A percentile compares a stretch with the other conserved stretches of the same genome.
These are phyloP conservation scores for Epipyxis sp. DNA, from an alignment of 108 stramenopile genomes.

Conservation along the genomic window DNA sequence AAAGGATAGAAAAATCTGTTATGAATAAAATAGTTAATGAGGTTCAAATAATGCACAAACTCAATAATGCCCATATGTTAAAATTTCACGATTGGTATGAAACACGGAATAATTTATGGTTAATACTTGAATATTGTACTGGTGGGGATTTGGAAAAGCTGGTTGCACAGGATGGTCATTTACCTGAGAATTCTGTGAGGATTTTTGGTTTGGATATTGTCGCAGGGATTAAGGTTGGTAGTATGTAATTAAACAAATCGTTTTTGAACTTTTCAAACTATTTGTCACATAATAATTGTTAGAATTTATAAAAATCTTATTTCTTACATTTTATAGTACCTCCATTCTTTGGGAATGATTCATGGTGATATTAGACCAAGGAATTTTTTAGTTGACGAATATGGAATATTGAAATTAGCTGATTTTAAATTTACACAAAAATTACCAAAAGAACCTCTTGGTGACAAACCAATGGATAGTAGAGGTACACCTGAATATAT, in stretches of 20 bases:
- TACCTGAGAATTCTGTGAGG: conserved; percentile 51
- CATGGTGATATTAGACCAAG: conserved; percentile 58
- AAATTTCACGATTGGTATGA: conserved; percentile 65
- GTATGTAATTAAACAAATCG: not conserved
- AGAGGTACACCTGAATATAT: conserved; percentile 50
- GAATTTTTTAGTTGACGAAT: conserved; percentile 61
- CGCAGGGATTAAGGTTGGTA: conserved; percentile 36
- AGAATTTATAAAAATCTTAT: no score
- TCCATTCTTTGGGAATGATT: conserved; percentile 57
- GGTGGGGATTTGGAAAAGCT: conserved; percentile 55
- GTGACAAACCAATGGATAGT: conserved; percentile 19
- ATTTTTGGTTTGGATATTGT: conserved; percentile 58
- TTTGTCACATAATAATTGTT: no score
- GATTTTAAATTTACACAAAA: conserved; percentile 41
- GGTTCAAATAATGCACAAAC: conserved; percentile 60
- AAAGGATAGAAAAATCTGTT: conserved; percentile 53
- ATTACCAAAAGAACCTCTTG: conserved; percentile 29
- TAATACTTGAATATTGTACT: conserved; percentile 60
- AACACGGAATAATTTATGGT: conserved; percentile 62
- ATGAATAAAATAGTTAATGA: conserved; percentile 52
- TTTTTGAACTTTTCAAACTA: conserved; percentile 12
- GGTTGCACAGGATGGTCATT: conserved; percentile 46
- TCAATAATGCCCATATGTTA: conserved; percentile 49
- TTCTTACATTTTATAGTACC: conserved; percentile 59
- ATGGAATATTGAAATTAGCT: conserved; percentile 57